Conservation (phyloP, 345 rosid genomes). For the Salix suchowensis region DNA sequence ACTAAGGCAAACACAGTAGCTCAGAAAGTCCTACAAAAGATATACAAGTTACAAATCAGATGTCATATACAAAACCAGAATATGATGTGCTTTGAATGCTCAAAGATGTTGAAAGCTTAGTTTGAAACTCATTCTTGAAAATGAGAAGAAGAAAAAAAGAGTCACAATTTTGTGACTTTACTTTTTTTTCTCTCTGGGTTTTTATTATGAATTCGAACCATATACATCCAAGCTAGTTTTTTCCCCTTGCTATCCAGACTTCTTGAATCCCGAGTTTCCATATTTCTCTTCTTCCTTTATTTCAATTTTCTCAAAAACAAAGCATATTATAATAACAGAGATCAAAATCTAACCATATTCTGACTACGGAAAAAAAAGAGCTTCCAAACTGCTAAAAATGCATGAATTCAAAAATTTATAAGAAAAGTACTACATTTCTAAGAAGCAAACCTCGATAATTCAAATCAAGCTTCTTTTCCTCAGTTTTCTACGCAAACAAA, state of each 20-base stretch:
- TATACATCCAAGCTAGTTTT: not conserved
- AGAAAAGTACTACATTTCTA: not conserved
- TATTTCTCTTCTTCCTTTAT: not conserved
- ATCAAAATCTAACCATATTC: not conserved
- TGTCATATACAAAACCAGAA: not conserved
- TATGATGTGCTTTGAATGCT: not conserved
- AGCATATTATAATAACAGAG: not conserved
- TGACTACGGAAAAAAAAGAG: not conserved
- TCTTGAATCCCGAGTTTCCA: not conserved
- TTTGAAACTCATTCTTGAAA: not conserved
- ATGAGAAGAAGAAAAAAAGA: not conserved
- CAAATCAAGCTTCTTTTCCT: not conserved
- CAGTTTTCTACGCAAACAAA: not conserved
- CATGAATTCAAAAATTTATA: not conserved
- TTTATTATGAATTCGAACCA: not conserved
- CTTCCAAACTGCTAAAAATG: not conserved
- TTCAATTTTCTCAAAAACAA: constrained; percentile 6
- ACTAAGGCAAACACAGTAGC: constrained; percentile 1
- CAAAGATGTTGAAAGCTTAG: not conserved
- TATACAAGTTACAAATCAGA: not conserved
- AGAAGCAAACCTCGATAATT: not conserved
- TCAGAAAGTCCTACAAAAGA: constrained; percentile 12
- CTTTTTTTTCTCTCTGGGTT: not conserved
- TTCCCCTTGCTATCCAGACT: not conserved
- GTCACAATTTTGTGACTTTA: not conserved